Conservation (phyloP, 768 basidiomycete species). For the Rhodotorula toruloides region DNA sequence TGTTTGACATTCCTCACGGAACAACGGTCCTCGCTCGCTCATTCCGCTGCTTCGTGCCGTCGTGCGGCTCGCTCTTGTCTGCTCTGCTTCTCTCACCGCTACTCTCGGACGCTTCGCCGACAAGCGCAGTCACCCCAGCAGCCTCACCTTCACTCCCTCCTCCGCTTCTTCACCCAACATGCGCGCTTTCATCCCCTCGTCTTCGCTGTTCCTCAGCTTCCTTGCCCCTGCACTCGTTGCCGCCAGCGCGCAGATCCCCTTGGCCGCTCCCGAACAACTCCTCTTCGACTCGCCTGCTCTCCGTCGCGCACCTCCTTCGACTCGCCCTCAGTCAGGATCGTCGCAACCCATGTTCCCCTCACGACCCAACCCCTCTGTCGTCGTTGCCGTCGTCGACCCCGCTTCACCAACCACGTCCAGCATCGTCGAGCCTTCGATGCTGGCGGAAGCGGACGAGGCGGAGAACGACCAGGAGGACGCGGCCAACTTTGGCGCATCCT, state of each 20-base stretch:
- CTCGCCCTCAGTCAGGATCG: too few species aligned
- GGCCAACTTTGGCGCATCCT: constrained; percentile 19
- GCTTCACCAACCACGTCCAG: constrained; percentile 18
- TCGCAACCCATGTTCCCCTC: not conserved
- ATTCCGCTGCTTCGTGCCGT: too few species aligned
- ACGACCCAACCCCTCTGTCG: constrained; percentile 10
- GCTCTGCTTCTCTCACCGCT: too few species aligned
- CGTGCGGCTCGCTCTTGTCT: too few species aligned
- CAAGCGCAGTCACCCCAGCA: too few species aligned
- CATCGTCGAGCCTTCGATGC: not conserved
- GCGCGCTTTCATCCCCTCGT: not conserved
- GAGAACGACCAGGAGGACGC: constrained; percentile 7
- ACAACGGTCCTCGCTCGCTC: too few species aligned
- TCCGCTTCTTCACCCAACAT: not conserved
- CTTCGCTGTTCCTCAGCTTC: constrained; percentile 1
- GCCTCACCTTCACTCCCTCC: too few species aligned
- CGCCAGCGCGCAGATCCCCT: not conserved
- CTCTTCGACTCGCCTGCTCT: not conserved
- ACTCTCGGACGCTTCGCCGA: too few species aligned
- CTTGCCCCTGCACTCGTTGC: constrained; percentile 1
- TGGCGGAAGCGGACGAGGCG: not conserved
- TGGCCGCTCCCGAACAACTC: not conserved
- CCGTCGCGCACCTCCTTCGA: not conserved
- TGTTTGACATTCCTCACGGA: too few species aligned
- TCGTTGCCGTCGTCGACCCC: constrained; percentile 29